phyloP scores from a whole-genome alignment of 2,329 filamentous ascomycete genomes.

The Aspergillus amoenus region DNA sequence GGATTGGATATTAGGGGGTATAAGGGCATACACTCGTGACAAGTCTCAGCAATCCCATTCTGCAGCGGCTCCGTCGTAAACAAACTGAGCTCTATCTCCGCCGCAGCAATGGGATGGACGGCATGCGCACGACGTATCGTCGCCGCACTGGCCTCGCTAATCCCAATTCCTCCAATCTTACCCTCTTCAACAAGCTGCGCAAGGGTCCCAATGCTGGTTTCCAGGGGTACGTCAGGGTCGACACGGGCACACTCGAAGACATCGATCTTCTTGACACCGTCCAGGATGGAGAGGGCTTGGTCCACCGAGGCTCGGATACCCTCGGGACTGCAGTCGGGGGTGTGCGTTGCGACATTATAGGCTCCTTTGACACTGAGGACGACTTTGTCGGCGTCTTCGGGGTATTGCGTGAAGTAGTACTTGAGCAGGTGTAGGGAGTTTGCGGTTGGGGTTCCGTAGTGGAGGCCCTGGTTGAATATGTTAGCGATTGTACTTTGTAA shows the following conservation, averaged over 20 bases:
- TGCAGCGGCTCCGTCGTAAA: conserved; percentile 11
- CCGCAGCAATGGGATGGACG: conserved; percentile 3
- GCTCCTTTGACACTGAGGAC: conserved; percentile 12
- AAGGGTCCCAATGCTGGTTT: conserved; percentile 3
- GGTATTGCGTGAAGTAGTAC: conserved; percentile 10
- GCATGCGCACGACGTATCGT: conserved; percentile 12
- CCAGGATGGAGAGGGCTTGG: conserved; percentile 5
- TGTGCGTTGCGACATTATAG: not conserved
- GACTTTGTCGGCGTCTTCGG: conserved; percentile 7
- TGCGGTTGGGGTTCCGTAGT: conserved; percentile 23
- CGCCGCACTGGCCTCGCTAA: conserved; percentile 10
- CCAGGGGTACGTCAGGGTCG: conserved; percentile 7
- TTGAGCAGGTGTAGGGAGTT: conserved; percentile 23
- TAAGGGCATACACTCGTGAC: conserved; percentile 47
- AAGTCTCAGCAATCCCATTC: conserved; percentile 51
- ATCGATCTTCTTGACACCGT: conserved; percentile 14
- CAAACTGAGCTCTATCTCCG: conserved; percentile 8
- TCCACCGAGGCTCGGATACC: conserved; percentile 8
- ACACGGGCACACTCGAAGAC: conserved; percentile 13
- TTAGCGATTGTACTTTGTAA: not conserved
- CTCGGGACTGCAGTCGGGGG: conserved; percentile 1
- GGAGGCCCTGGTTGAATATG: conserved; percentile 9
- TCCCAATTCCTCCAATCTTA: conserved; percentile 13
- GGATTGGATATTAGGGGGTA: too few relatives aligned
- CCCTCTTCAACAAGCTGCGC: conserved; percentile 11